Conservation (phyloP, 805 yeast species). For the Kodamaea nitidulidarum region DNA sequence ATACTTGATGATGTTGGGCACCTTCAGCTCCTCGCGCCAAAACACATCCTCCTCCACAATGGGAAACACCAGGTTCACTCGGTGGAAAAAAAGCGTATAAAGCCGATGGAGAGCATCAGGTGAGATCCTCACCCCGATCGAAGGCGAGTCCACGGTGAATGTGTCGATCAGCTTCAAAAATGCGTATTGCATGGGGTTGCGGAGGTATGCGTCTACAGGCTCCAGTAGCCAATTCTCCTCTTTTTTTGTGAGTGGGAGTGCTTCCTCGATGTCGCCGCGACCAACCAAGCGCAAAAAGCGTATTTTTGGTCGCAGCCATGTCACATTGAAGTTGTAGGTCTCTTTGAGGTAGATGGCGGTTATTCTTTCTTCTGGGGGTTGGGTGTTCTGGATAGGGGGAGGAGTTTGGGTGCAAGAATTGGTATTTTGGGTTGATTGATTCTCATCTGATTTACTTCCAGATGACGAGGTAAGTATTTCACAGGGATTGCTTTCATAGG, state of each 20-base stretch:
- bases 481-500: no score
- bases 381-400: no score
- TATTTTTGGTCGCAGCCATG: conserved; percentile 9
- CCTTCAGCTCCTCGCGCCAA: conserved; percentile 29
- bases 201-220: conserved; percentile 4
- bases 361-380: no score
- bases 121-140: conserved; percentile 4
- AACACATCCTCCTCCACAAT: conserved; percentile 38
- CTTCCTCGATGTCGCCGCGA: conserved; percentile 2
- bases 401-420: no score
- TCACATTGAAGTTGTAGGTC: conserved; percentile 7
- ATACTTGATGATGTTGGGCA: conserved; percentile 39
- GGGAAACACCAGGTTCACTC: conserved; percentile 39
- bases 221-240: background rate
- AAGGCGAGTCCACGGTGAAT: conserved; percentile 30
- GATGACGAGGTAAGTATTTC: no score
- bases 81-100: conserved; percentile 35
- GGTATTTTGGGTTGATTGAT: no score
- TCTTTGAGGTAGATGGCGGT: conserved; percentile 8
- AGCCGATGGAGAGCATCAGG: conserved; percentile 14
- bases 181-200: conserved; percentile 9
- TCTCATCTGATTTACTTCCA: no score
- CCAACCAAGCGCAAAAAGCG: conserved; percentile 4
- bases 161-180: conserved; percentile 35
- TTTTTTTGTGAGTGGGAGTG: background rate